These are phyloP conservation scores for Primulina eburnea DNA, from an alignment of 257 asterid genomes.

Conservation along the genomic window DNA sequence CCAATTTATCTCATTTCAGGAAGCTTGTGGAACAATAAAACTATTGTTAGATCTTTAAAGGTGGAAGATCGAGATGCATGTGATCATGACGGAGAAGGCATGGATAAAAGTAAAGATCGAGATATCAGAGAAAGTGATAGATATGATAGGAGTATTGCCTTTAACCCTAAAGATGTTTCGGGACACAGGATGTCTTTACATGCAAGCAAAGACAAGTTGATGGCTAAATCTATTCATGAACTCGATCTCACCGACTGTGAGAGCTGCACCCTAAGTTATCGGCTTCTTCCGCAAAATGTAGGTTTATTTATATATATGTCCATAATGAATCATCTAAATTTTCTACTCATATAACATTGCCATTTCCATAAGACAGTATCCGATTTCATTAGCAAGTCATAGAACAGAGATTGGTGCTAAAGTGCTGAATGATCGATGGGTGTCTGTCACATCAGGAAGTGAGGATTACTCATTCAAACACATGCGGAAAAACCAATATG, in stretches of 20 bases:
- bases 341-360: slow-evolving; percentile 35
- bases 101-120: slow-evolving; percentile 42
- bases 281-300: slow-evolving; percentile 89
- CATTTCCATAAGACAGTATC: slow-evolving; percentile 54
- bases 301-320: slow-evolving; percentile 27
- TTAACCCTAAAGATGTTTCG: slow-evolving; percentile 42
- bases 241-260: slow-evolving; percentile 89
- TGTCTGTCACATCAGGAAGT: slow-evolving; percentile 97
- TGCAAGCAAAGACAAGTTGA: slow-evolving; percentile 68
- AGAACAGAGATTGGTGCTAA: slow-evolving; percentile 62
- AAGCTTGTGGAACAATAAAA: slow-evolving; percentile 53
- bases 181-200: slow-evolving; percentile 60
- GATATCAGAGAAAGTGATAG: slow-evolving; percentile 63
- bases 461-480: slow-evolving; percentile 98
- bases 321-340: slow-evolving; percentile 18
- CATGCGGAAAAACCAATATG: slow-evolving; percentile 95
- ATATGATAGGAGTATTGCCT: slow-evolving; percentile 46
- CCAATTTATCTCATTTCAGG: slow-evolving; percentile 45
- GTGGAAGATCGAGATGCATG: slow-evolving; percentile 50
- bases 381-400: slow-evolving; percentile 71
- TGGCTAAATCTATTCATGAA: slow-evolving; percentile 81
- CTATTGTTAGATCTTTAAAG: slow-evolving; percentile 37
- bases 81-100: slow-evolving; percentile 50
- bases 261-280: slow-evolving; percentile 91
- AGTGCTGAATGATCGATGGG: slow-evolving; percentile 94